Evolutionary conservation across 2,329 filamentous ascomycete species (phyloP).

Genomic region (Fusarium duplospermum): DNA sequence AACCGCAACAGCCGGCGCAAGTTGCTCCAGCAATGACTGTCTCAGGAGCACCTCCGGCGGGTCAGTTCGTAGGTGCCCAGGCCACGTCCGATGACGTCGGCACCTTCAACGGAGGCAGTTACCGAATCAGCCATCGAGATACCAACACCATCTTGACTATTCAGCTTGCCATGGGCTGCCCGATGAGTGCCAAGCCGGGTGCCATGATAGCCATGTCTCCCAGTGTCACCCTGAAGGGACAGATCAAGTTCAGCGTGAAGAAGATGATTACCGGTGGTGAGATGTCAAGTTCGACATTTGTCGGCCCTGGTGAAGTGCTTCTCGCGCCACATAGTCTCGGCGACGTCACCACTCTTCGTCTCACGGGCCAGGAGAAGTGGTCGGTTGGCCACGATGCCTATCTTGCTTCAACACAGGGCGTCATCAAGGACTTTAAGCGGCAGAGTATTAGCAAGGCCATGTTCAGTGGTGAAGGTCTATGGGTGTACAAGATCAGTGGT

Average conservation of each 20-base stretch:
- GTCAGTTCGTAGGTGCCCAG: conserved; percentile 72
- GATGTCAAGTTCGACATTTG: conserved; percentile 81
- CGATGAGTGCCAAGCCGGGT: conserved; percentile 82
- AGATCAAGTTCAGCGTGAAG: conserved; percentile 87
- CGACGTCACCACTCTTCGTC: conserved; percentile 83
- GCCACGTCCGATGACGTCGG: conserved; percentile 84
- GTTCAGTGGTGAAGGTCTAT: conserved; percentile 93
- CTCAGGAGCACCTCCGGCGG: conserved; percentile 55
- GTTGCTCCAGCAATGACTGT: conserved; percentile 48
- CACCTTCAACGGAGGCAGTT: conserved; percentile 97
- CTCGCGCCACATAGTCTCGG: conserved; percentile 84
- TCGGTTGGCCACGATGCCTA: conserved; percentile 88
- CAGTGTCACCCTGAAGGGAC: conserved; percentile 84
- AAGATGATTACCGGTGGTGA: conserved; percentile 89
- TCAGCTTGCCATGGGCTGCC: conserved; percentile 90
- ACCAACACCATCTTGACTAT: conserved; percentile 90
- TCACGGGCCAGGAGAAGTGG: conserved; percentile 82
- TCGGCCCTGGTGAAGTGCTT: conserved; percentile 90
- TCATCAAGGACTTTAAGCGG: conserved; percentile 87
- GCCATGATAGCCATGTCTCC: conserved; percentile 96
- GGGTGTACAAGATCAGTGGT: conserved; percentile 87
- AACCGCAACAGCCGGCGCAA: conserved; percentile 38
- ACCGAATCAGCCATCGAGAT: conserved; percentile 91
- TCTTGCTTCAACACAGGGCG: conserved; percentile 85
- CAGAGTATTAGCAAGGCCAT: conserved; percentile 91